A percentile compares a stretch with the other conserved stretches of the same genome.
phyloP scores from a whole-genome alignment of 2,329 filamentous ascomycete genomes.

The Zymoseptoria pseudotritici region DNA sequence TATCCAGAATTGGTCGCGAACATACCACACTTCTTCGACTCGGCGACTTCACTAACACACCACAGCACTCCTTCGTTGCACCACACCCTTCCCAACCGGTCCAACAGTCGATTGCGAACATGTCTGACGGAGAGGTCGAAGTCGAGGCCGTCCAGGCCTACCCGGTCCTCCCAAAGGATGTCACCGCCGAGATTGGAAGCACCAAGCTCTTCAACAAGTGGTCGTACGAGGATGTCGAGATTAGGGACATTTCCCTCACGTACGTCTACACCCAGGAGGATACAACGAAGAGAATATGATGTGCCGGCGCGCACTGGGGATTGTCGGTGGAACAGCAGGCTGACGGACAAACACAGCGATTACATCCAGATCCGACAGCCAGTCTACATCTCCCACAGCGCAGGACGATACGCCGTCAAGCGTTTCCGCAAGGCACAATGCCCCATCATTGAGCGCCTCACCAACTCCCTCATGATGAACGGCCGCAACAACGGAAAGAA shows the following conservation, averaged over 20 bases:
- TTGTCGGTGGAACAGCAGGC: conserved; percentile 20
- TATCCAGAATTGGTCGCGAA: neutral
- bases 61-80: neutral
- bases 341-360: conserved; percentile 57
- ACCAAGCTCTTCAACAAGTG: conserved; percentile 99
- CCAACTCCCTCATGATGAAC: conserved; percentile 99
- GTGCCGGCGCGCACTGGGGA: conserved; percentile 1
- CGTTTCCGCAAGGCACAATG: conserved; percentile 99
- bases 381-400: conserved; percentile 98
- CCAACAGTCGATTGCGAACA: conserved; percentile 41
- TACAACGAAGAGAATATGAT: conserved; percentile 6
- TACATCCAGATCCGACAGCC: conserved; percentile 99
- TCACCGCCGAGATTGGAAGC: conserved; percentile 79
- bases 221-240: conserved; percentile 98
- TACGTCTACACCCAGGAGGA: conserved; percentile 48
- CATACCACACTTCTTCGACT: neutral
- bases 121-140: conserved; percentile 98
- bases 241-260: conserved; percentile 99
- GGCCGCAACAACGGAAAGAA: conserved; percentile 99
- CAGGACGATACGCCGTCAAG: conserved; percentile 97
- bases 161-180: conserved; percentile 86
- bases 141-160: conserved; percentile 77
- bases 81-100: neutral
- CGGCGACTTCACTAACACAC: neutral
- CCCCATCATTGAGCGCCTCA: conserved; percentile 99